Conservation (phyloP, 2,329 filamentous ascomycete species). For the Truncatella angustata region DNA sequence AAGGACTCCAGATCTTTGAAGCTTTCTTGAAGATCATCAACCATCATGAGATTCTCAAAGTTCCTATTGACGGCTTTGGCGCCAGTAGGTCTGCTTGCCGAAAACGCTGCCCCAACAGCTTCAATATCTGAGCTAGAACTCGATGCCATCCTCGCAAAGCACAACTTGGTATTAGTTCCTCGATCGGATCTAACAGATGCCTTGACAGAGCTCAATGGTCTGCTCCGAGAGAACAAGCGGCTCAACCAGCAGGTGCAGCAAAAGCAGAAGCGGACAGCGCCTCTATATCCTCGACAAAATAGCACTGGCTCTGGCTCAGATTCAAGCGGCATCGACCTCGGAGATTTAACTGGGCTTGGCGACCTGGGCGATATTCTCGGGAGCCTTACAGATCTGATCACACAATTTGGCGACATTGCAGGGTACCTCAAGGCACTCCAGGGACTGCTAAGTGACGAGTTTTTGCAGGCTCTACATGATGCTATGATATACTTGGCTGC, state of each 20-base stretch:
- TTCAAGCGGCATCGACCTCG: constrained; percentile 13
- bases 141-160: constrained; percentile 39
- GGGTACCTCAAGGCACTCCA: constrained; percentile 27
- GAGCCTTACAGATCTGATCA: constrained; percentile 21
- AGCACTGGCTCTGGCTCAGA: constrained; percentile 16
- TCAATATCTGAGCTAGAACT: constrained; percentile 35
- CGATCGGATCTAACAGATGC: constrained; percentile 45
- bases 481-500: constrained; percentile 37
- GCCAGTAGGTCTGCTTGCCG: constrained; percentile 31
- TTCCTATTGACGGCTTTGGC: constrained; percentile 32
- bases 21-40: constrained; percentile 12
- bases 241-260: constrained; percentile 22
- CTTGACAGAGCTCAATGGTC: constrained; percentile 38
- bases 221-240: constrained; percentile 36
- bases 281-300: constrained; percentile 25
- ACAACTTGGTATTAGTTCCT: constrained; percentile 43
- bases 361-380: constrained; percentile 24
- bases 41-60: constrained; percentile 35
- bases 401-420: constrained; percentile 25
- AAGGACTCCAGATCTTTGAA: neutral
- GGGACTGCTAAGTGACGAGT: constrained; percentile 34
- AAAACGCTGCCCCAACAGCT: constrained; percentile 19
- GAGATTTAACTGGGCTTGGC: constrained; percentile 21
- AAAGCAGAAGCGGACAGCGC: constrained; percentile 1
- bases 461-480: constrained; percentile 38